These are phyloP conservation scores for Orobanche coerulescens DNA, from an alignment of 257 asterid genomes.

Conservation along the genomic window DNA sequence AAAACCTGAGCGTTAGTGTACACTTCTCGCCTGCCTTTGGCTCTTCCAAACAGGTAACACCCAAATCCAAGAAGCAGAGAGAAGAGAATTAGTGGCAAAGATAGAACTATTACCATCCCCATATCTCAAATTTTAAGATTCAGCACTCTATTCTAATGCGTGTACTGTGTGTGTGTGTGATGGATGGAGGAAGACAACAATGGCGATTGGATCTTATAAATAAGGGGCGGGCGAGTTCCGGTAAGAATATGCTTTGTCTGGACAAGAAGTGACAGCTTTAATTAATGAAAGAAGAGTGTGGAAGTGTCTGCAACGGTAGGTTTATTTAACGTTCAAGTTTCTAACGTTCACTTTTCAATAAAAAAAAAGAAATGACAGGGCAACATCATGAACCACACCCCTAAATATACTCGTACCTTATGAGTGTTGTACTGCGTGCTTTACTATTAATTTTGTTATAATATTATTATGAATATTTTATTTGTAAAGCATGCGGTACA, in stretches of 20 bases:
- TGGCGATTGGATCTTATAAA: background rate
- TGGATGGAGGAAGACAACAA: background rate
- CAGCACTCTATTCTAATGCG: too few species aligned
- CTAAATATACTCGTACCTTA: too few species aligned
- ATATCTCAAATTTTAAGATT: slow-evolving; percentile 19
- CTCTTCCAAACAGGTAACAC: slow-evolving; percentile 70
- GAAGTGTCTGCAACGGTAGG: slow-evolving; percentile 25
- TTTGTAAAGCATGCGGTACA: too few species aligned
- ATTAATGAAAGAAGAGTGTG: slow-evolving; percentile 13
- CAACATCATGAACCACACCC: too few species aligned
- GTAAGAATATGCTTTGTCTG: slow-evolving; percentile 15
- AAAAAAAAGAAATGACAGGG: background rate
- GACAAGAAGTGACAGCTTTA: background rate
- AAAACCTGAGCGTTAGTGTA: slow-evolving; percentile 63
- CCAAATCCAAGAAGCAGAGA: slow-evolving; percentile 71
- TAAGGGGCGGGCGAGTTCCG: too few species aligned
- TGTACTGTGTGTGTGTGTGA: background rate
- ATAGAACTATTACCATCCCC: slow-evolving; percentile 85
- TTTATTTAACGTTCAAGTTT: slow-evolving; percentile 35
- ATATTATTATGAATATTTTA: too few species aligned
- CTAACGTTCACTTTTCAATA: slow-evolving; percentile 27
- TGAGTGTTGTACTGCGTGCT: too few species aligned
- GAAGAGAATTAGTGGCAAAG: slow-evolving; percentile 69
- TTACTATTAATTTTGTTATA: too few species aligned
- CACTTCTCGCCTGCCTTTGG: slow-evolving; percentile 67